Percentiles rank a stretch among this genome's conserved stretches.
phyloP scores from a whole-genome alignment of 2,329 filamentous ascomycete genomes.

The Apiospora malaysiana region DNA sequence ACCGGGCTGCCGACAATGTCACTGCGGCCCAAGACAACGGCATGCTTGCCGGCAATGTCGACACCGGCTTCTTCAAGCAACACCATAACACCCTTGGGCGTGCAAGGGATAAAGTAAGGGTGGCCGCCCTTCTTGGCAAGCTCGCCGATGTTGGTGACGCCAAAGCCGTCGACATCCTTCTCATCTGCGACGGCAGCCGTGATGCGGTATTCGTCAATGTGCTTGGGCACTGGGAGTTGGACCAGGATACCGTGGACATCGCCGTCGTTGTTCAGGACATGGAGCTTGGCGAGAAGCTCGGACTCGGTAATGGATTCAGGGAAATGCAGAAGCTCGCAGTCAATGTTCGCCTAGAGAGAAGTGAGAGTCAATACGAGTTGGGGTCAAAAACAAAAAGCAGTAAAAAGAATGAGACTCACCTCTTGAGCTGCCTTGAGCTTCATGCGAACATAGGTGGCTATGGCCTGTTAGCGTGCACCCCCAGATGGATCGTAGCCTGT shows the following conservation, averaged over 20 bases:
- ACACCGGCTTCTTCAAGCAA: constrained; percentile 85
- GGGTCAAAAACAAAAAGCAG: constrained; percentile 51
- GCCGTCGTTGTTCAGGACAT: constrained; percentile 83
- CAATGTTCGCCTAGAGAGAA: constrained; percentile 77
- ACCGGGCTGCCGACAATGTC: constrained; percentile 98
- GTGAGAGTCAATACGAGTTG: constrained; percentile 26
- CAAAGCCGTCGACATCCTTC: constrained; percentile 98
- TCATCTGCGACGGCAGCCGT: constrained; percentile 90
- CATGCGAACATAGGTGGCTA: constrained; percentile 98
- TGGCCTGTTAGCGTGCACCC: constrained; percentile 18
- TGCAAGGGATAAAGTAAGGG: constrained; percentile 92
- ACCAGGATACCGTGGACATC: constrained; percentile 90
- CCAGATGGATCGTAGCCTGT: background rate
- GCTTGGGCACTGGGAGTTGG: constrained; percentile 86
- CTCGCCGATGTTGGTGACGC: constrained; percentile 92
- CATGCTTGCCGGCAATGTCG: constrained; percentile 85
- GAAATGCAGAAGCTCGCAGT: constrained; percentile 84
- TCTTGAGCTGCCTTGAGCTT: constrained; percentile 97
- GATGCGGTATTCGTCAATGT: constrained; percentile 87
- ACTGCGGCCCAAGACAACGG: constrained; percentile 91
- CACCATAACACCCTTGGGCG: constrained; percentile 96
- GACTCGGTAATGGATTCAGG: constrained; percentile 81
- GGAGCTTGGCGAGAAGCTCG: constrained; percentile 84
- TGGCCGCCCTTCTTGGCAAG: constrained; percentile 92
- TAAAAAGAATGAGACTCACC: background rate